Conservation (phyloP, 2,329 filamentous ascomycete genomes). For the Coniochaeta sp. region DNA sequence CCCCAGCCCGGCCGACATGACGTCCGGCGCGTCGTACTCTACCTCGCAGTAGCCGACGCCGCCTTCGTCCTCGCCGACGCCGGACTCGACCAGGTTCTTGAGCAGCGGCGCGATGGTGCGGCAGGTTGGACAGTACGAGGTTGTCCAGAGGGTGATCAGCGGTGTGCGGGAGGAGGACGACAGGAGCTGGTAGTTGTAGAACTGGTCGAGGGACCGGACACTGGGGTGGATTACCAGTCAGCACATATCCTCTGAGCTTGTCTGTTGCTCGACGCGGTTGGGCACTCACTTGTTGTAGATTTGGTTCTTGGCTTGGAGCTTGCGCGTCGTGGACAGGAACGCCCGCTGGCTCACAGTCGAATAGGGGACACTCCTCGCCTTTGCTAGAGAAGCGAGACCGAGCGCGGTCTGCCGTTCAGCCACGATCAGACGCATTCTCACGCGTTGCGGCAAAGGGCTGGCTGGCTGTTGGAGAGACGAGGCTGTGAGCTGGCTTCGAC, state of each 20-base stretch:
- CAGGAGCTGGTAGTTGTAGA: constrained; percentile 48
- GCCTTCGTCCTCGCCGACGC: constrained; percentile 47
- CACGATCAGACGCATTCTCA: not conserved
- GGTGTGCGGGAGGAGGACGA: constrained; percentile 45
- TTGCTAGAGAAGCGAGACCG: not conserved
- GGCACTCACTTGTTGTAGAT: constrained; percentile 31
- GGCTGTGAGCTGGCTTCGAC: not conserved
- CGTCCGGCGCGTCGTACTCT: constrained; percentile 51
- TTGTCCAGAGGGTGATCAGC: constrained; percentile 54
- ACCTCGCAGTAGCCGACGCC: constrained; percentile 47
- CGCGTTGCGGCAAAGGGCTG: not conserved
- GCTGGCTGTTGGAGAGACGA: not conserved
- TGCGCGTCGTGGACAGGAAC: not conserved
- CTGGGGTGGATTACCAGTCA: constrained; percentile 22
- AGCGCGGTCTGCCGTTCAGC: not conserved
- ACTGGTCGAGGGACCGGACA: constrained; percentile 45
- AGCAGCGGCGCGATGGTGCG: constrained; percentile 41
- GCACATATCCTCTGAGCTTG: not conserved
- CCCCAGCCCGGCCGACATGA: constrained; percentile 40
- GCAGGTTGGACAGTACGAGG: constrained; percentile 51
- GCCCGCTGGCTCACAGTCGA: not conserved
- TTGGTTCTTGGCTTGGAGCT: constrained; percentile 25
- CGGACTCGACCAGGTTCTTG: constrained; percentile 37
- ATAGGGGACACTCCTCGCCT: not conserved
- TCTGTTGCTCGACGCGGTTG: not conserved